These are phyloP conservation scores for Candida sakaeoensis DNA, from an alignment of 805 yeast genomes.

Conservation along the genomic window DNA sequence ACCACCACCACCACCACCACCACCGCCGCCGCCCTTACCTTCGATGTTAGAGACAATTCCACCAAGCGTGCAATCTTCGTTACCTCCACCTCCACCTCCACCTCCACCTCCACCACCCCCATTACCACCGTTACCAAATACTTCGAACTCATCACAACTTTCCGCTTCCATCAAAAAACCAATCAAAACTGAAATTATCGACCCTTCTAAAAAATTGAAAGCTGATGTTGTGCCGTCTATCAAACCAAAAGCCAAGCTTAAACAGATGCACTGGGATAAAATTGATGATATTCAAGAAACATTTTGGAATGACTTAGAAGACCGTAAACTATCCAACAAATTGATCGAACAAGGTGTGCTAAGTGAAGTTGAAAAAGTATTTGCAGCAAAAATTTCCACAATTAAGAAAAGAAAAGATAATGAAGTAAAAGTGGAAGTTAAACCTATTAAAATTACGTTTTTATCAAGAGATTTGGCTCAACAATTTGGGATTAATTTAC, in stretches of 20 bases:
- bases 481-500: constrained; percentile 91
- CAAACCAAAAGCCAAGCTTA: constrained; percentile 71
- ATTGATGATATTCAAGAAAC: constrained; percentile 81
- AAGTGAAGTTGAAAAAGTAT: constrained; percentile 77
- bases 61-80: constrained; percentile 13
- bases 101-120: constrained; percentile 1
- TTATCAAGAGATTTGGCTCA: constrained; percentile 85
- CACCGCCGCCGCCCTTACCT: constrained; percentile 5
- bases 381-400: constrained; percentile 70
- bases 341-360: constrained; percentile 75
- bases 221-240: constrained; percentile 9
- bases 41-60: background rate
- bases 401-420: constrained; percentile 33
- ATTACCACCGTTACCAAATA: constrained; percentile 3
- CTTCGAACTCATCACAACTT: background rate
- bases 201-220: constrained; percentile 1
- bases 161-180: no score
- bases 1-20: constrained; percentile 15
- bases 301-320: constrained; percentile 73
- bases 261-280: constrained; percentile 97
- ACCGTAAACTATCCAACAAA: constrained; percentile 56
- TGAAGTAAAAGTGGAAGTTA: constrained; percentile 12
- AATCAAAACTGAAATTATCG: background rate
- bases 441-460: constrained; percentile 46
- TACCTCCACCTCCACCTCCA: constrained; percentile 15